Conservation (phyloP, 805 yeast species). For the Ogataea trehalophila region DNA sequence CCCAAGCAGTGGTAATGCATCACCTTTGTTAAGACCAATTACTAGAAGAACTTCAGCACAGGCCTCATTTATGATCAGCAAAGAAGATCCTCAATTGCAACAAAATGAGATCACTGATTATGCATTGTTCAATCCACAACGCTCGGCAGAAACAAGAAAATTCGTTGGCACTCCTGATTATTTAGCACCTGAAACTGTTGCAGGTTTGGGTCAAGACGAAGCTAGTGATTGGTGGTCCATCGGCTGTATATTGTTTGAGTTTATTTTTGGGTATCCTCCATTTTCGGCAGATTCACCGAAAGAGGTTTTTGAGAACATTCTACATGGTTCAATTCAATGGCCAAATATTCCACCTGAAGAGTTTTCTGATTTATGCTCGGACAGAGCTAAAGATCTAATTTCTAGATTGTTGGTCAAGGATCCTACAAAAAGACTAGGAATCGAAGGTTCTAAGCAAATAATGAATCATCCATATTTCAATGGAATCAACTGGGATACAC, state of each 20-base stretch:
- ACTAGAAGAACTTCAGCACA: slow-evolving; percentile 49
- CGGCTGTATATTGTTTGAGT: slow-evolving; percentile 92
- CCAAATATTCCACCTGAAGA: slow-evolving; percentile 61
- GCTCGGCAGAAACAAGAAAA: slow-evolving; percentile 44
- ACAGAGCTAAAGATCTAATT: slow-evolving; percentile 73
- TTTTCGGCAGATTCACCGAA: slow-evolving; percentile 81
- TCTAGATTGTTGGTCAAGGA: slow-evolving; percentile 54
- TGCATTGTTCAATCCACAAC: slow-evolving; percentile 68
- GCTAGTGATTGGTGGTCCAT: slow-evolving; percentile 99
- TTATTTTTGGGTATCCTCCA: slow-evolving; percentile 91
- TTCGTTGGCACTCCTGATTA: slow-evolving; percentile 98
- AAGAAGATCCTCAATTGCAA: slow-evolving; percentile 36
- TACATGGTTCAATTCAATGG: slow-evolving; percentile 76
- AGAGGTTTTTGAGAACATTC: slow-evolving; percentile 75
- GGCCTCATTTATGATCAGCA: slow-evolving; percentile 47
- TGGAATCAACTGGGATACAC: slow-evolving; percentile 66
- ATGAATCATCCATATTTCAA: slow-evolving; percentile 73
- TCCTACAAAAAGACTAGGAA: slow-evolving; percentile 68
- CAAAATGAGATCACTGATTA: slow-evolving; percentile 33
- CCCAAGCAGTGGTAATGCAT: slow-evolving; percentile 36
- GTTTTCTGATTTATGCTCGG: slow-evolving; percentile 46
- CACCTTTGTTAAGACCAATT: slow-evolving; percentile 46
- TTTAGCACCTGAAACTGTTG: slow-evolving; percentile 92
- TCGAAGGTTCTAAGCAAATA: slow-evolving; percentile 74
- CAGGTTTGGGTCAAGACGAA: slow-evolving; percentile 77